These are phyloP conservation scores for Aleurites moluccanus DNA, from an alignment of 441 rosid genomes.

Conservation along the genomic window DNA sequence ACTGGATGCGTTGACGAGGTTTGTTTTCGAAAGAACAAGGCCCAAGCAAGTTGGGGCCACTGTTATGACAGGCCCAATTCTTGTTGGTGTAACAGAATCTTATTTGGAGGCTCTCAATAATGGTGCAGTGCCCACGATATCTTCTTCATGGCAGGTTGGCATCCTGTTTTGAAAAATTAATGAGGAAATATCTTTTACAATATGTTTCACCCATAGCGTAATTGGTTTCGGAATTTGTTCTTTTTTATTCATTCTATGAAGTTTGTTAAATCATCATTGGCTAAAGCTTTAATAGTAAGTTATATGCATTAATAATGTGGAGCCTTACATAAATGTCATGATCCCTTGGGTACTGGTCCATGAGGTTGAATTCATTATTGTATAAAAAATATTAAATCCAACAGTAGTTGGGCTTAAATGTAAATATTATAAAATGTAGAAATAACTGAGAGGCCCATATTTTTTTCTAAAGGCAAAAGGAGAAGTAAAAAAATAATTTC, in stretches of 20 bases:
- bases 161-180: background rate
- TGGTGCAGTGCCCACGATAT: constrained; percentile 98
- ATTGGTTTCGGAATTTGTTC: background rate
- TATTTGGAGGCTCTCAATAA: constrained; percentile 93
- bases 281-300: background rate
- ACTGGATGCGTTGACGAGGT: constrained; percentile 85
- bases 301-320: background rate
- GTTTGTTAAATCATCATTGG: background rate
- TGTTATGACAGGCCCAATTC: constrained; percentile 88
- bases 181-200: background rate
- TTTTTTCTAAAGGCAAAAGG: background rate
- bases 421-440: background rate
- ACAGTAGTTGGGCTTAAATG: background rate
- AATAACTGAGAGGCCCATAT: background rate
- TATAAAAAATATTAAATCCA: background rate
- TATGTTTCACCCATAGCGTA: background rate
- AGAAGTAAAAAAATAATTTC: background rate
- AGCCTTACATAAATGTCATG: background rate
- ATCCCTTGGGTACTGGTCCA: background rate
- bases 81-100: constrained; percentile 84
- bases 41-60: constrained; percentile 97
- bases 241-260: background rate
- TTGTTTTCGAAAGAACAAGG: constrained; percentile 97
- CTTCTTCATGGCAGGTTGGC: constrained; percentile 98
- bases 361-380: background rate